Conservation (phyloP, 768 basidiomycete species). For the Clavulina sp. region DNA sequence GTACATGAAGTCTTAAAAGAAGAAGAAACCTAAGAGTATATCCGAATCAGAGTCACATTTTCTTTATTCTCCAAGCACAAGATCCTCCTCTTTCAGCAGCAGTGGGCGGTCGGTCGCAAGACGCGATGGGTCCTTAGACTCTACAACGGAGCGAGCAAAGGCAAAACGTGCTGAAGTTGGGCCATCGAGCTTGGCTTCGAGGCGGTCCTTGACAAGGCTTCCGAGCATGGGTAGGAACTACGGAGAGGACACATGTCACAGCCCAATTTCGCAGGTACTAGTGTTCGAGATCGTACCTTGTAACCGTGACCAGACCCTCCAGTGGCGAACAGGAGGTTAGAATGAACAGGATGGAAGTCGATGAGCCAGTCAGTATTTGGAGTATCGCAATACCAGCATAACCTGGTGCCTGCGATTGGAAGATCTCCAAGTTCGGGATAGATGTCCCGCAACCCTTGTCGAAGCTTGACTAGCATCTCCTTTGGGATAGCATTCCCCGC, state of each 20-base stretch:
- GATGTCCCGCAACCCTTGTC: constrained; percentile 33
- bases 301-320: constrained; percentile 79
- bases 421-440: constrained; percentile 67
- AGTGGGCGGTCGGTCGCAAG: too few relatives aligned
- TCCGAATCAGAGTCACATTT: too few relatives aligned
- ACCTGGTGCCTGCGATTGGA: constrained; percentile 50
- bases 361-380: constrained; percentile 82
- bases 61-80: too few relatives aligned
- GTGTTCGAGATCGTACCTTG: constrained; percentile 33
- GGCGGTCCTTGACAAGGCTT: constrained; percentile 48
- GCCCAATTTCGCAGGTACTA: not conserved
- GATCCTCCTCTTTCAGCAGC: too few relatives aligned
- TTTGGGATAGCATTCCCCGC: constrained; percentile 52
- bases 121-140: too few relatives aligned
- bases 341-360: constrained; percentile 43
- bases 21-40: too few relatives aligned
- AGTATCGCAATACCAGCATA: constrained; percentile 94
- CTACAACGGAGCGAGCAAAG: constrained; percentile 28
- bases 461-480: constrained; percentile 30
- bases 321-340: constrained; percentile 60
- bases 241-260: constrained; percentile 1
- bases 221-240: constrained; percentile 85
- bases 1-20: too few relatives aligned
- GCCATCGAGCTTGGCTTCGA: constrained; percentile 44
- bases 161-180: constrained; percentile 43